Evolutionary conservation across 495 filamentous ascomycete species (phyloP).

Genomic region (Talaromyces stipitatus): DNA sequence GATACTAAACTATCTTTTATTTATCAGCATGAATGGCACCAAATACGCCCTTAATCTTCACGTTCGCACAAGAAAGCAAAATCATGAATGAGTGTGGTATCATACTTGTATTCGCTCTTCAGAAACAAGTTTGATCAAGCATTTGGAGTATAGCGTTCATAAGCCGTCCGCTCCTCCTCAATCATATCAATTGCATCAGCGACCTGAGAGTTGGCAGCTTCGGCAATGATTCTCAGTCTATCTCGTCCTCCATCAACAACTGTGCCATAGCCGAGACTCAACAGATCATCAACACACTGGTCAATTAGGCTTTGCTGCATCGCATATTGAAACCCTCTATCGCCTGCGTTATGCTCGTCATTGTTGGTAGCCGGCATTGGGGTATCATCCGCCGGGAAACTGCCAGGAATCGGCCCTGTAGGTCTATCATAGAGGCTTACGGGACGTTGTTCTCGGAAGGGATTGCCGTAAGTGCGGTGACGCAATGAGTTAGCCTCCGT

Average conservation of each 20-base stretch:
- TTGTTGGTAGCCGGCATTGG: background rate
- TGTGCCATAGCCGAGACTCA: conserved; percentile 43
- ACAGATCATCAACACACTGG: conserved; percentile 37
- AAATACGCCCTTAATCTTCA: background rate
- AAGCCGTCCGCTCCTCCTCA: conserved; percentile 46
- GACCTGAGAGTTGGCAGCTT: conserved; percentile 39
- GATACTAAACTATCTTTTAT: background rate
- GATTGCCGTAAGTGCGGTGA: conserved; percentile 9
- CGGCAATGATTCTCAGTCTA: conserved; percentile 44
- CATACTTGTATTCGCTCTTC: background rate
- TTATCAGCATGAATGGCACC: background rate
- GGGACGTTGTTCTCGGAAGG: conserved; percentile 3
- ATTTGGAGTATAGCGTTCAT: conserved; percentile 18
- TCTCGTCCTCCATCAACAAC: conserved; percentile 31
- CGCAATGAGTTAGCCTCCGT: conserved; percentile 21
- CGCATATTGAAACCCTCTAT: background rate
- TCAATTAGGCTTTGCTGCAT: conserved; percentile 24
- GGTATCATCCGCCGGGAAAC: conserved; percentile 22
- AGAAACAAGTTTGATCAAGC: background rate
- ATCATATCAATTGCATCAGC: conserved; percentile 49
- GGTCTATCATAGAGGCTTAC: background rate
- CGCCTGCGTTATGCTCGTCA: background rate
- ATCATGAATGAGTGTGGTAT: conserved; percentile 8
- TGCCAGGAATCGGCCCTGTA: conserved; percentile 18
- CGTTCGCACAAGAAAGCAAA: background rate